Base-by-base conservation (phyloP, 1,284 basidiomycete species). In the Moniliophthora roreri region DNA sequence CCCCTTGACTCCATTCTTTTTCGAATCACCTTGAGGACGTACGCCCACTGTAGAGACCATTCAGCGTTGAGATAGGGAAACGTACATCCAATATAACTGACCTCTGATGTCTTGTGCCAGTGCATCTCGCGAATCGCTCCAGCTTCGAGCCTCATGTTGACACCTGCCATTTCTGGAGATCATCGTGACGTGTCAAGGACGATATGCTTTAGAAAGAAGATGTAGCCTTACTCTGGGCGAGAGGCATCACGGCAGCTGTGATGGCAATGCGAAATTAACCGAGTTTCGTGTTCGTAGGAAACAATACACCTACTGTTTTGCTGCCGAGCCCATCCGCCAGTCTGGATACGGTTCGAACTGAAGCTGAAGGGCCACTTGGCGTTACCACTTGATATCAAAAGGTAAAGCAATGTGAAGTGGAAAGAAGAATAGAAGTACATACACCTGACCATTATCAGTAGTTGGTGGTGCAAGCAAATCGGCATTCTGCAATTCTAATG, bases 281-380 rank as follows among this genome's bases (percentile, higher is more conserved):
- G 11, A 24, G 8, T 23, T 34, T 35, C 34, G 2, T 54, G 28
- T 37, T 35, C 15, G n/a, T n/a, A n/a, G n/a, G n/a, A 11, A 10
- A 15, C 32, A 32, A 6, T 32, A 18, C 11, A 59, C 73, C 38
- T 55, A 82, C 84, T 62, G 57, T 86, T 88, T 67, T 88, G 77
- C 61, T 87, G 79, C 52, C 85, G 78, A 28, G 85, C 83, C 87
- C 87, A 91, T 0, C 87, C 88, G 20, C 87, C 87, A 0, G 80
- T 79, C 55, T 84, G 81, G 13, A 90, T 65, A 23, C 85, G 80
- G 60, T 85, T 89, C 64, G 84, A 81, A 53, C 84, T 87, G 53
- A 88, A 66, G 54, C 74, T 72, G 66, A 88, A 87, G 0, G 87
- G 80, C 87, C 87, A 89, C 64, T 87, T 89, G 10, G 83, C 80